Percentiles rank a stretch among this genome's conserved stretches.
phyloP scores from a whole-genome alignment of 768 basidiomycete genomes.

The Tulasnella sp. region DNA sequence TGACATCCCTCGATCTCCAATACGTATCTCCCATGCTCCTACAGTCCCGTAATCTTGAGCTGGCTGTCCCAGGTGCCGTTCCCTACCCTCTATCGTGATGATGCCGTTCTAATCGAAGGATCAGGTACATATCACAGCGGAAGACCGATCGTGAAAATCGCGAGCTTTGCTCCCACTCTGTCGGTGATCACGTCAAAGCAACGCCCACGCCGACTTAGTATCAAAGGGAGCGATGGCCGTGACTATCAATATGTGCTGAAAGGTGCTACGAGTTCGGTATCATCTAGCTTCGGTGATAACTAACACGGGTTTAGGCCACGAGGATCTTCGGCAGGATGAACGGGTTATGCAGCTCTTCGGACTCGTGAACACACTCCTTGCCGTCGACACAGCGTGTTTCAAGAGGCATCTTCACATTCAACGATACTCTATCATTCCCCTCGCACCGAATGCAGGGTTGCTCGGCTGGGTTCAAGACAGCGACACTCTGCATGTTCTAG shows the following conservation, averaged over 20 bases:
- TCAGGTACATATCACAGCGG: slow-evolving; percentile 88
- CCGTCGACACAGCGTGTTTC: slow-evolving; percentile 89
- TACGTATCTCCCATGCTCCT: slow-evolving; percentile 91
- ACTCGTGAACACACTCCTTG: slow-evolving; percentile 87
- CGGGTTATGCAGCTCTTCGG: slow-evolving; percentile 99
- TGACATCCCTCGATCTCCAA: slow-evolving; percentile 87
- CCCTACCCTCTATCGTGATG: neutral
- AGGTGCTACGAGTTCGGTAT: slow-evolving; percentile 34
- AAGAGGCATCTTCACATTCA: slow-evolving; percentile 94
- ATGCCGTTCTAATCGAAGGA: neutral
- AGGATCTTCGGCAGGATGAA: slow-evolving; percentile 97
- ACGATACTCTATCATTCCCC: slow-evolving; percentile 80
- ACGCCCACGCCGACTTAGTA: slow-evolving; percentile 74
- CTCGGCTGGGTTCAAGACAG: slow-evolving; percentile 93
- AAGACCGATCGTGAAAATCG: slow-evolving; percentile 67
- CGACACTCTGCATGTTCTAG: slow-evolving; percentile 91
- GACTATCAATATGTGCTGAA: slow-evolving; percentile 91
- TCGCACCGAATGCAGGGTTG: slow-evolving; percentile 91
- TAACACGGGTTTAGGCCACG: slow-evolving; percentile 53
- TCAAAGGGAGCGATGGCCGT: slow-evolving; percentile 83
- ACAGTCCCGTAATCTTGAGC: slow-evolving; percentile 76
- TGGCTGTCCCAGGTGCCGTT: slow-evolving; percentile 83
- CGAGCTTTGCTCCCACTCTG: slow-evolving; percentile 77
- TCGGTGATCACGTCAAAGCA: slow-evolving; percentile 96
- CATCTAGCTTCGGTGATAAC: neutral